A percentile compares a stretch with the other conserved stretches of the same genome.
Conservation (phyloP, 148 eudicot species). For the Vaccinium vitisidaea region DNA sequence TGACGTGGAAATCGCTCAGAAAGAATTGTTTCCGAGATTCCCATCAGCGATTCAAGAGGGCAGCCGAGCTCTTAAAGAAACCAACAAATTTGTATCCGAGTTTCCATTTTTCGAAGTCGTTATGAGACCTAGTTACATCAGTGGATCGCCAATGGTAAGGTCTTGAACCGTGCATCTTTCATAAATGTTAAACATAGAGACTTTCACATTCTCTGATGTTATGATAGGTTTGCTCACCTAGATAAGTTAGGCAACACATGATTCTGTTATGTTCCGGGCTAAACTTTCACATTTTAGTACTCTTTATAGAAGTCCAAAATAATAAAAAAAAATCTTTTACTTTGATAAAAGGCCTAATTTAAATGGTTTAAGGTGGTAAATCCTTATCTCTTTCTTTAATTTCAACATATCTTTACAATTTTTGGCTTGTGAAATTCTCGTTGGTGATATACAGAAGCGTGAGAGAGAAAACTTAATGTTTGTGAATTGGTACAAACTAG, state of each 20-base stretch:
- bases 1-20: background rate
- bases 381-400: background rate
- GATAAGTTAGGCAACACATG: background rate
- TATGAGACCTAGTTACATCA: background rate
- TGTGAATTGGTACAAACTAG: background rate
- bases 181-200: background rate
- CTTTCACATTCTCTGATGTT: background rate
- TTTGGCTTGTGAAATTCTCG: background rate
- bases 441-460: background rate
- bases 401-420: background rate
- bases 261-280: background rate
- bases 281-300: background rate
- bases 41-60: conserved; percentile 3
- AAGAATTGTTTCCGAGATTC: too few species aligned
- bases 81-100: background rate
- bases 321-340: background rate
- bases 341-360: background rate
- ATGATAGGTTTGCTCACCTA: background rate
- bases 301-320: background rate
- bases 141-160: conserved; percentile 2
- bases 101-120: conserved; percentile 18
- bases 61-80: conserved; percentile 1
- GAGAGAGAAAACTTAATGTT: background rate
- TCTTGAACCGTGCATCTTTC: background rate
- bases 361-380: background rate